Percentiles rank a stretch among this genome's conserved stretches.
Conservation (phyloP, 2,329 filamentous ascomycete genomes). For the Sclerotinia minor region DNA sequence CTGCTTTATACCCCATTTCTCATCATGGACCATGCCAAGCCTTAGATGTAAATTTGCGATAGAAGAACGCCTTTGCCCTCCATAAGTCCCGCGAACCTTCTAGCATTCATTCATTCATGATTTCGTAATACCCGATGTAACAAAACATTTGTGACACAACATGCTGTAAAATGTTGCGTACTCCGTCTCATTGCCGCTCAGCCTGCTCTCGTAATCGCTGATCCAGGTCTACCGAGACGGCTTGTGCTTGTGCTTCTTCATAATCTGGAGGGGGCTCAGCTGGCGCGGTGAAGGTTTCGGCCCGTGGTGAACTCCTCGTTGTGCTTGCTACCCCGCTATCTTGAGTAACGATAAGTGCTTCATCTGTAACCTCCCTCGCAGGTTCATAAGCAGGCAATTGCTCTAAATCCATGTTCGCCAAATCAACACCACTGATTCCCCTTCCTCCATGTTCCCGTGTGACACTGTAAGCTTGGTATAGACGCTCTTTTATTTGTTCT, state of each 20-base stretch:
- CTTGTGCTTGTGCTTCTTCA: slow-evolving; percentile 82
- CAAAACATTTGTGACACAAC: slow-evolving; percentile 18
- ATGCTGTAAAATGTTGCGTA: slow-evolving; percentile 18
- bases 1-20: slow-evolving; percentile 20
- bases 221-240: slow-evolving; percentile 57
- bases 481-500: slow-evolving; percentile 78
- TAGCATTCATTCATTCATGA: slow-evolving; percentile 25
- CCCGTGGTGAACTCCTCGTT: slow-evolving; percentile 24
- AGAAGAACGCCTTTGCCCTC: slow-evolving; percentile 23
- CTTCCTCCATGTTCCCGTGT: slow-evolving; percentile 66
- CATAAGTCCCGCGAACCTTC: slow-evolving; percentile 11
- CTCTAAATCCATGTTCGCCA: slow-evolving; percentile 73
- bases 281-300: slow-evolving; percentile 45
- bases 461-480: slow-evolving; percentile 77
- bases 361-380: slow-evolving; percentile 36
- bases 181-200: slow-evolving; percentile 48
- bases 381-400: slow-evolving; percentile 86
- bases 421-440: slow-evolving; percentile 49
- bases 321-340: slow-evolving; percentile 31
- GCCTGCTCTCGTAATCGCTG: slow-evolving; percentile 73
- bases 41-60: slow-evolving; percentile 19
- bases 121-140: slow-evolving; percentile 25
- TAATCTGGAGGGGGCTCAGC: slow-evolving; percentile 86
- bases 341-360: slow-evolving; percentile 30
- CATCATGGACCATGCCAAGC: slow-evolving; percentile 20